Base-by-base conservation (phyloP, 2,329 filamentous ascomycete genomes). In the Furcasterigmium furcatum region DNA sequence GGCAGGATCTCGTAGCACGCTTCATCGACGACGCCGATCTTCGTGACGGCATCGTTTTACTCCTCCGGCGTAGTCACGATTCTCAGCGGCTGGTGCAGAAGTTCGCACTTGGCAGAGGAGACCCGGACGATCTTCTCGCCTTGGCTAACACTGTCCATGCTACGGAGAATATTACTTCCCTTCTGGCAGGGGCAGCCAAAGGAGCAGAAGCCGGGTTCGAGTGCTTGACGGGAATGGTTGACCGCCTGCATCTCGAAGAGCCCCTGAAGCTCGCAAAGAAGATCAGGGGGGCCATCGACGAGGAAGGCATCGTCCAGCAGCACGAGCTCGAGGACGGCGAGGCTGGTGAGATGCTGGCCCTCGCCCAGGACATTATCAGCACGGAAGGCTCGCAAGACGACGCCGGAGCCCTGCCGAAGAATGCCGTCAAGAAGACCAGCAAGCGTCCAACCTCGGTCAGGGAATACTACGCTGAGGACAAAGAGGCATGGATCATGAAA, bases 11-110 rank as follows among this genome's bases (percentile, higher is more conserved):
- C 1, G 91, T 96, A 4, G 79, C 86, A 18, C 77, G 82, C 38
- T 87, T 97, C 61, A 72, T 92, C 5, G 68, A 78, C 2, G 71
- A 87, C 47, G 72, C 78, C 18, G 70, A 82, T 34, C 73, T 96
- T 6, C 81, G 87, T 35, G 87, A 95, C 53, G 75, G 80, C 36
- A 69, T 95, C 20, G 70, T 82, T 2, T 62, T 79, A 14, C 72
- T 95, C 3, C 73, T 99, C 3, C 80, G 82, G 50, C 78, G 82
- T 20, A 92, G 85, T 43, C 85, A 90, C 55, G 94, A 99, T 66
- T 90, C 89, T 3, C 86, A 95, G 58, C 87, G 94, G 2, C 74
- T 99, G 4, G 84, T 96, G 2, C 94, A 97, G 59, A 96, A 94
- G 61, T 97, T 99, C 63, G 88, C 92, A 1, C 79, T 97, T 9